A percentile compares a stretch with the other conserved stretches of the same genome.
These are phyloP conservation scores for Poronia punctata DNA, from an alignment of 495 filamentous ascomycete genomes.

Conservation along the genomic window DNA sequence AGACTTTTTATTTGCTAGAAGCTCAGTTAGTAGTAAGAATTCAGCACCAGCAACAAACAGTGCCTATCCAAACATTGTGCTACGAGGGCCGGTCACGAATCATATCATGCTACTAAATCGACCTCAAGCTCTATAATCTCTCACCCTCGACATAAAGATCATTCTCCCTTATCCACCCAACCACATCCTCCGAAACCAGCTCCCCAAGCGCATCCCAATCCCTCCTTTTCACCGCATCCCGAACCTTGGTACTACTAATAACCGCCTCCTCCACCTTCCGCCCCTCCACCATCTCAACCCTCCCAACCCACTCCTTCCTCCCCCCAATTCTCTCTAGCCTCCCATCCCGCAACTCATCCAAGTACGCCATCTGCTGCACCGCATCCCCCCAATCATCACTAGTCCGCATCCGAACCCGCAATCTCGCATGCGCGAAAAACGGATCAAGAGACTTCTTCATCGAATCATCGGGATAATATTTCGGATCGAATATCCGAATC, in stretches of 20 bases:
- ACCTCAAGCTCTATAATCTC: neutral
- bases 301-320: conserved; percentile 57
- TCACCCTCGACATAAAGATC: conserved; percentile 38
- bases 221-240: conserved; percentile 50
- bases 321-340: conserved; percentile 52
- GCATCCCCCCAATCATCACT: conserved; percentile 57
- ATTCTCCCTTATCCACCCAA: conserved; percentile 49
- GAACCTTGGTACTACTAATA: conserved; percentile 75
- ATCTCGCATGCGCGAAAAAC: conserved; percentile 61
- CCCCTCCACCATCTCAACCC: conserved; percentile 64
- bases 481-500: conserved; percentile 71
- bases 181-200: conserved; percentile 59
- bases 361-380: conserved; percentile 53
- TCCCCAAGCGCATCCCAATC: conserved; percentile 49
- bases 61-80: too few species aligned
- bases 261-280: conserved; percentile 43
- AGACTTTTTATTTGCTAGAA: too few species aligned
- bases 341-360: conserved; percentile 45
- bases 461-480: conserved; percentile 61
- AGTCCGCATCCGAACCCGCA: conserved; percentile 67
- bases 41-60: too few species aligned
- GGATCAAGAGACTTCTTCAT: conserved; percentile 50
- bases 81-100: too few species aligned
- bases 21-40: too few species aligned
- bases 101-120: neutral